Evolutionary conservation across 169 alveolate genomes (phyloP), one percentile per base, ranked within the genome.

Genomic region (Cryptosporidium muris): DNA sequence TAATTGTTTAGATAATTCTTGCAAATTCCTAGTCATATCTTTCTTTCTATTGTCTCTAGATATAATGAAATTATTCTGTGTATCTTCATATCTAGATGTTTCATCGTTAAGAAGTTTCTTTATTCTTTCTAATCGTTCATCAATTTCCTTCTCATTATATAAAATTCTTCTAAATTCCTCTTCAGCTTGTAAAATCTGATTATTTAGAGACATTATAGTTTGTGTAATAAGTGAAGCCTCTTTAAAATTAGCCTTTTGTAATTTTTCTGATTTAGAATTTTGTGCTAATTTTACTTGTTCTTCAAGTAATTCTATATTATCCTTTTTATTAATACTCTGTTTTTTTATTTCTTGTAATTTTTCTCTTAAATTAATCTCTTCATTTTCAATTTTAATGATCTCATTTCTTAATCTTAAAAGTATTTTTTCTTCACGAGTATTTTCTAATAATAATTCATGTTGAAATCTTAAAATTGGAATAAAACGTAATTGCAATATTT

Each of bases 141-240:
- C 48, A 14, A 74, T 58, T 40, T 74, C 82, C 36, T 74, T 74
- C 45, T 74, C 82, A 34, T 74, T 66, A 51, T 74, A 54, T 12
- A 74, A 34, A 11, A 74, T 38, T 16, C 37, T 60, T 6, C 52
- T 58, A 51, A 45, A 74, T 38, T 53, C 49, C 2, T 74, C 82
- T n/a, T 74, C 82, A 12, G 60, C 51, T 25, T 74, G 68, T n/a
- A 47, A 37, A 6, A 74, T 68, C 11, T 74, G 74, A 11, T 53
- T 12, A 25, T 74, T 52, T 7, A 74, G 62, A 2, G 60, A 40
- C 9, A 58, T 52, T 9, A 74, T 74, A 14, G 82, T 74, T 36
- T 74, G 82, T 40, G 66, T 54, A 74, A 74, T 74, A 34, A 74
- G 11, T 12, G 82, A 74, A 7, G 82, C 82, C 36, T 74, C 82